Evolutionary conservation across 768 basidiomycete species (phyloP).

Genomic region (Amanita pallidorosea): DNA sequence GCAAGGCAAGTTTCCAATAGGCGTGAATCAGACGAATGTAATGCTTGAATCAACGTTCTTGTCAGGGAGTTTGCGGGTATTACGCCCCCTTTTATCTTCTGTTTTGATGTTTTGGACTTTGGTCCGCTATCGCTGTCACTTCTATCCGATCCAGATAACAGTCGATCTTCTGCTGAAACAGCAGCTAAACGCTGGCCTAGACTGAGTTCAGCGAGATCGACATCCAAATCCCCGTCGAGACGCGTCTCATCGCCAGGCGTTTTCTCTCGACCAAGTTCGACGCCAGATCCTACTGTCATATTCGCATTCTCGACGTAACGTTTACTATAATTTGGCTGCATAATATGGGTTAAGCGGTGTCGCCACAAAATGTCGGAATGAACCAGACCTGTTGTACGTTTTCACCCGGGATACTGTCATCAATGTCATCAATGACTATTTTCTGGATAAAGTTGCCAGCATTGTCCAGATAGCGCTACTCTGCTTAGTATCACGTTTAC

Average conservation of each 20-base stretch:
- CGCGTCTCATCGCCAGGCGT: slow-evolving; percentile 38
- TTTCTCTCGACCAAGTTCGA: slow-evolving; percentile 51
- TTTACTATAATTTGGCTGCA: slow-evolving; percentile 39
- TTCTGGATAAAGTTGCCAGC: slow-evolving; percentile 42
- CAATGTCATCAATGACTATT: slow-evolving; percentile 32
- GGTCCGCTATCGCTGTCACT: slow-evolving; percentile 34
- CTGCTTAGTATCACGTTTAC: slow-evolving; percentile 7
- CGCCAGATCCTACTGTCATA: slow-evolving; percentile 56
- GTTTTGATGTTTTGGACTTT: slow-evolving; percentile 20
- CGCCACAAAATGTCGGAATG: neutral
- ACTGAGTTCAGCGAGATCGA: slow-evolving; percentile 82
- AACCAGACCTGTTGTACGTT: neutral
- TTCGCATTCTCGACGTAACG: slow-evolving; percentile 59
- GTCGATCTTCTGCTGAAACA: slow-evolving; percentile 42
- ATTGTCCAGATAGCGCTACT: slow-evolving; percentile 44
- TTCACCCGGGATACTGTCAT: neutral
- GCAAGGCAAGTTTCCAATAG: slow-evolving; percentile 80
- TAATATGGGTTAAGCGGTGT: neutral
- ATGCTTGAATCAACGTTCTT: slow-evolving; percentile 88
- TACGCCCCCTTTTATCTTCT: slow-evolving; percentile 20
- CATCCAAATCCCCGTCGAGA: slow-evolving; percentile 63
- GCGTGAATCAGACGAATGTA: slow-evolving; percentile 88
- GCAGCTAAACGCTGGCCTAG: slow-evolving; percentile 85
- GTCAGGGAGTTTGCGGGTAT: slow-evolving; percentile 81
- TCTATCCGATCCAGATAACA: slow-evolving; percentile 1